Base-by-base conservation (phyloP, 257 asterid genomes). In the Nicotiana otophora region DNA sequence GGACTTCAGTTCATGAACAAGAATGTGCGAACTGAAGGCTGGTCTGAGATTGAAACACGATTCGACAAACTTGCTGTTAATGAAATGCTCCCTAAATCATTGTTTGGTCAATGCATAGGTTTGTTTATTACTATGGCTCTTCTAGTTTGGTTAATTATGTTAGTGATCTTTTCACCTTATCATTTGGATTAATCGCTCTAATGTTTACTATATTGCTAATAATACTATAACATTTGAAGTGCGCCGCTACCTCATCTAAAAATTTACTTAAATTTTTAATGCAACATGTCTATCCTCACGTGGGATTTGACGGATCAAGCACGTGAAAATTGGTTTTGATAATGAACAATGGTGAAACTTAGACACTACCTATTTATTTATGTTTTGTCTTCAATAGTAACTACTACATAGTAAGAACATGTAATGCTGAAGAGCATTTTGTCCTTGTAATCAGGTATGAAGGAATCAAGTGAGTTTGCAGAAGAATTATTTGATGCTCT, bases 401-500 rank as follows among this genome's bases (percentile, higher is more conserved):
- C 48, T 39, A 0, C 39, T 1, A 28, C 10, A 12, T 64, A 64
- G 70, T 64, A 64, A 64, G 19, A 65, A 64, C 1, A 64, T 62
- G 36, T 26, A 26, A 60, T n/a, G 14, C 5, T 60, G 65, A 58
- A 58, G 4, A 12, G 5, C n/a, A 46, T 74, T 46, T 74, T 74
- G 62, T 26, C 5, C 0, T 61, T 79, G 82, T 20, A 7, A 10
- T 20, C 28, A 79, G 82, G 82, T 58, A 61, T 61, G 82, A 78
- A 78, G 31, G 83, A 83, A 12, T 83, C 83, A 9, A 79, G 53
- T 10, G 80, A 83, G 17, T 83, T 83, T 55, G 83, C 86, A 3
- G 69, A 36, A 48, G 86, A 83, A 80, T 70, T 83, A 15, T 83
- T 83, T 83, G 86, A 83, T 55, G 86, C 86, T 75, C 75, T 83